These are phyloP conservation scores for Chrysochromulina tobinii DNA, from an alignment of 78 protist species.

Conservation along the genomic window DNA sequence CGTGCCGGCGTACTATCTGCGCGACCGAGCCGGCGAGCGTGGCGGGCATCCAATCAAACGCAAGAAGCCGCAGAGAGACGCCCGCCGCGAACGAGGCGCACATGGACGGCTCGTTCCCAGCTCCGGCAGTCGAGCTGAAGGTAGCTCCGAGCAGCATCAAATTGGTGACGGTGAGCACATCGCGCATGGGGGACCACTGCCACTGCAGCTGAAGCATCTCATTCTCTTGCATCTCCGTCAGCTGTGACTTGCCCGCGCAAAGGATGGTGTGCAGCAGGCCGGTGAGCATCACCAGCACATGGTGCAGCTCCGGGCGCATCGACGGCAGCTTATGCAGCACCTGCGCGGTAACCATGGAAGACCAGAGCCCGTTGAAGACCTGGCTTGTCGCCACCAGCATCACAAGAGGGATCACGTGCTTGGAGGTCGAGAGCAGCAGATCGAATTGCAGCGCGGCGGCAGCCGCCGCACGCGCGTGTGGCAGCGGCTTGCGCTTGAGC, in stretches of 20 bases:
- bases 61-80: not conserved
- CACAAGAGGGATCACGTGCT: not conserved
- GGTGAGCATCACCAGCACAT: not conserved
- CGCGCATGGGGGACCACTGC: not conserved
- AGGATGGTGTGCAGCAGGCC: not conserved
- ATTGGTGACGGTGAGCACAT: not conserved
- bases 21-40: not conserved
- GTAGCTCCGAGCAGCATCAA: not conserved
- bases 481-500: not conserved
- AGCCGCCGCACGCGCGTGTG: not conserved
- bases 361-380: slow-evolving; percentile 12
- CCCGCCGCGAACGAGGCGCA: slow-evolving; percentile 5
- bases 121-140: not conserved
- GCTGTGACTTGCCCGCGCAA: not conserved
- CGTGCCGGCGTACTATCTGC: not conserved
- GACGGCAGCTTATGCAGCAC: not conserved
- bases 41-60: not conserved
- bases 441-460: not conserved
- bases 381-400: not conserved
- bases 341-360: not conserved
- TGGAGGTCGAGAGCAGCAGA: not conserved
- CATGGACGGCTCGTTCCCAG: not conserved
- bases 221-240: not conserved
- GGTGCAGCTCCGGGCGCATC: not conserved
- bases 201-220: not conserved